Evolutionary conservation across 2,329 filamentous ascomycete species (phyloP).

Genomic region (Gaeumannomyces sp.): DNA sequence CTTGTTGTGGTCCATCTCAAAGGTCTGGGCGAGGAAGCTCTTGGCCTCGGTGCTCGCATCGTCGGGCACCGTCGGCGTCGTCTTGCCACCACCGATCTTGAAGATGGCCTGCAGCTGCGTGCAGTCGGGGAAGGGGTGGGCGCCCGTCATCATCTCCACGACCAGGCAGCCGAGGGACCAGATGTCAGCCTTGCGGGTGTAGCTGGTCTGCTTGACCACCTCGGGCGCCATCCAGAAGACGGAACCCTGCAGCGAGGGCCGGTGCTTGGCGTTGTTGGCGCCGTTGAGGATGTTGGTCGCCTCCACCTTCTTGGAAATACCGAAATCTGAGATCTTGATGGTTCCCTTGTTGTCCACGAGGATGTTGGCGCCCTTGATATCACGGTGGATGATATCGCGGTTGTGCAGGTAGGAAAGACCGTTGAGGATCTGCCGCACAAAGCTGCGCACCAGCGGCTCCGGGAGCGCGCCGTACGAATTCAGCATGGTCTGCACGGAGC

Average conservation of each 20-base stretch:
- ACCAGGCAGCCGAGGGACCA: constrained; percentile 96
- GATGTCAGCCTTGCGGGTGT: constrained; percentile 97
- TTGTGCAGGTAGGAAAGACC: constrained; percentile 91
- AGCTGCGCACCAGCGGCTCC: constrained; percentile 90
- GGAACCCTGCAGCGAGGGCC: constrained; percentile 84
- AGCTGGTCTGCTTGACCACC: constrained; percentile 94
- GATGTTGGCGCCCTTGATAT: constrained; percentile 99
- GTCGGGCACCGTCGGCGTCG: constrained; percentile 82
- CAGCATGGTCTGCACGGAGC: constrained; percentile 96
- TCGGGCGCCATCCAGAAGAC: constrained; percentile 99
- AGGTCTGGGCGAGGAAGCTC: constrained; percentile 79
- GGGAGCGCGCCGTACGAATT: constrained; percentile 95
- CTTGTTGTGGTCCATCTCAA: constrained; percentile 92
- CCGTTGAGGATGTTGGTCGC: constrained; percentile 74
- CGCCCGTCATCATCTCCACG: constrained; percentile 98
- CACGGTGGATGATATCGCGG: constrained; percentile 93
- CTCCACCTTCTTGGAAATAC: constrained; percentile 96
- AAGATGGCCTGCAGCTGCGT: constrained; percentile 97
- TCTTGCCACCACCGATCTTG: constrained; percentile 87
- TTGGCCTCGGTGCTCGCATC: constrained; percentile 78
- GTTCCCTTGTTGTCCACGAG: constrained; percentile 98
- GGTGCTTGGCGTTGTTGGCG: constrained; percentile 60
- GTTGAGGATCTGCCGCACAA: constrained; percentile 90
- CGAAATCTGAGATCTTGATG: constrained; percentile 99
- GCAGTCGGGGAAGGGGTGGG: constrained; percentile 93